phyloP scores from a whole-genome alignment of 2,329 filamentous ascomycete genomes.

The Verticillium zaregamsianum region DNA sequence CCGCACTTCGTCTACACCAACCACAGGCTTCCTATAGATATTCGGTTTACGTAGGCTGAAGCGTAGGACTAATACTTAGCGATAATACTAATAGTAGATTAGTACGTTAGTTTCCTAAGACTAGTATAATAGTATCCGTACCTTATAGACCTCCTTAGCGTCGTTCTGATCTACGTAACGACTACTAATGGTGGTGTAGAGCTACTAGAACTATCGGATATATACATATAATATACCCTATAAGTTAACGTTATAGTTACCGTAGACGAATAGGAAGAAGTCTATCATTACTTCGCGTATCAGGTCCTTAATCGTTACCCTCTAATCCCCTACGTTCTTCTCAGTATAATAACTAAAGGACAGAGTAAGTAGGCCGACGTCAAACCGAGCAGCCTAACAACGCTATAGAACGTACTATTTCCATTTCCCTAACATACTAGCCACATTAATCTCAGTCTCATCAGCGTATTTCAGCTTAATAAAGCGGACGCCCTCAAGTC shows the following conservation, averaged over 20 bases:
- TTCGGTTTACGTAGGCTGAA: slow-evolving; percentile 19
- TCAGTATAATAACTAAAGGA: slow-evolving; percentile 12
- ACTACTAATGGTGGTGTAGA: slow-evolving; percentile 18
- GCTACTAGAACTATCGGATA: slow-evolving; percentile 20
- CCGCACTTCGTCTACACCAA: slow-evolving; percentile 15
- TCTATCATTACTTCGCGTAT: slow-evolving; percentile 14
- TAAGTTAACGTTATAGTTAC: slow-evolving; percentile 18
- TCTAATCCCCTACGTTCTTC: slow-evolving; percentile 15
- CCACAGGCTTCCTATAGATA: slow-evolving; percentile 18
- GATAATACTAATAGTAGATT: slow-evolving; percentile 14
- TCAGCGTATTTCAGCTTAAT: slow-evolving; percentile 16
- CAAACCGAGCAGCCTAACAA: not conserved
- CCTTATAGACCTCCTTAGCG: slow-evolving; percentile 20
- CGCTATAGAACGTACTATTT: slow-evolving; percentile 11
- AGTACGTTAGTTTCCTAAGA: not conserved
- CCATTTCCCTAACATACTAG: slow-evolving; percentile 17
- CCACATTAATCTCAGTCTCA: slow-evolving; percentile 17
- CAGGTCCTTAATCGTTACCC: slow-evolving; percentile 13
- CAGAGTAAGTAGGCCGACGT: not conserved
- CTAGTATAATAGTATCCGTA: slow-evolving; percentile 5
- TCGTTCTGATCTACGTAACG: slow-evolving; percentile 18
- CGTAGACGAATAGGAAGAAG: slow-evolving; percentile 19
- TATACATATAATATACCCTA: slow-evolving; percentile 17
- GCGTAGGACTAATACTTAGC: slow-evolving; percentile 14
- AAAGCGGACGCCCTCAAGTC: slow-evolving; percentile 14